Base-by-base conservation (phyloP, 2,329 filamentous ascomycete genomes). In the Trichoderma endophyticum region DNA sequence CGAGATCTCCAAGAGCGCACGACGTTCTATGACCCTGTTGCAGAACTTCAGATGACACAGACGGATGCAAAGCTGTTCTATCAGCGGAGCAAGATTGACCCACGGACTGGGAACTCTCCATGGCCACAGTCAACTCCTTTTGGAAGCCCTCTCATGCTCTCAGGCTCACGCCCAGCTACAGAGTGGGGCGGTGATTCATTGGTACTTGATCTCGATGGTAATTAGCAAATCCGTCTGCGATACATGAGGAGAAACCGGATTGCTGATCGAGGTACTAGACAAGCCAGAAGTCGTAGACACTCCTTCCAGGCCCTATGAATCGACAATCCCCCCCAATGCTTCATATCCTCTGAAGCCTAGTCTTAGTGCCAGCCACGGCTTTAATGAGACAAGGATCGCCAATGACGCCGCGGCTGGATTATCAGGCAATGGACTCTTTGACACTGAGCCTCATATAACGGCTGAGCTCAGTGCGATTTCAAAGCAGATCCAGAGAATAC, bases 21-120 rank as follows among this genome's bases (percentile, higher is more conserved):
- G 9, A 93, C 95, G 24, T 97, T 94, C 79, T 98, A 97, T 83
- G 95, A 98, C 81, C 94, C 95, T 78, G 92, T 95, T 67, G 93
- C 93, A 68, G 96, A 99, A 82, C 97, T 96, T 78, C 93, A 95
- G 78, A 92, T 97, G 90, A 97, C 92, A 78, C 94, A 97, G 81
- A 91, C 93, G 30, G 96, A 99, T 80, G 93, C 95, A 73, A 98
- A 97, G 82, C 88, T 98, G 74, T 97, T 98, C 84, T 99, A 97
- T 81, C 95, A 98, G 83, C 88, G 93, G 75, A 94, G 93, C 81
- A 93, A 94, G 81, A 85, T 91, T 72, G 92, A 91, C 74, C 71
- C 78, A 78, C 75, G 85, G 80, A 76, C 75, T 75, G 64, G 77
- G 71, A 81, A 75, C 72, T 80, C 77, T 71, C 79, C 76, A 71